phyloP scores from a whole-genome alignment of 2,329 filamentous ascomycete genomes.

The Arthroderma sp. region DNA sequence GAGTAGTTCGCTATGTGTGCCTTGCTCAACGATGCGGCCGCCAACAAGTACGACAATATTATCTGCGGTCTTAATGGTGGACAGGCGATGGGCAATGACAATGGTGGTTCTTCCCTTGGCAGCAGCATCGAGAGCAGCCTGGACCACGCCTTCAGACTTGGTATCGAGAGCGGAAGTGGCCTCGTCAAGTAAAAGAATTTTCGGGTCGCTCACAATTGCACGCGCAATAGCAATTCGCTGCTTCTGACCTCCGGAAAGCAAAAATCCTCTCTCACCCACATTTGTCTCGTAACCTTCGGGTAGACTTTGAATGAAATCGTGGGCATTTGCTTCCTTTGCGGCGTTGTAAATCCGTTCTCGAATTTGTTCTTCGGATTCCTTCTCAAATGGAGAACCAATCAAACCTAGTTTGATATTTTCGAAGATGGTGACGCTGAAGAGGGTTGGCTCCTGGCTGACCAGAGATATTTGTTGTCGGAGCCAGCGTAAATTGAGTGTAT shows the following conservation, averaged over 20 bases:
- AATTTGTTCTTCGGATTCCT: slow-evolving; percentile 53
- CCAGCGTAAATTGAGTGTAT: slow-evolving; percentile 75
- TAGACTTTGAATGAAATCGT: slow-evolving; percentile 72
- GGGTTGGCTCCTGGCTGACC: slow-evolving; percentile 82
- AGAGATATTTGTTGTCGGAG: slow-evolving; percentile 82
- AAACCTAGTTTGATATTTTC: slow-evolving; percentile 84
- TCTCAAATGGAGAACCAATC: slow-evolving; percentile 67
- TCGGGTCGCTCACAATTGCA: slow-evolving; percentile 80
- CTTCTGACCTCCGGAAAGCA: slow-evolving; percentile 89
- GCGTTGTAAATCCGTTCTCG: slow-evolving; percentile 62
- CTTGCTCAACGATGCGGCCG: slow-evolving; percentile 83
- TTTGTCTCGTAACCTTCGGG: slow-evolving; percentile 87
- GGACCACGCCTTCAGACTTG: slow-evolving; percentile 86
- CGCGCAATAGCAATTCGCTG: slow-evolving; percentile 91
- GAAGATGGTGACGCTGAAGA: slow-evolving; percentile 81
- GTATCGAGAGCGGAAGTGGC: slow-evolving; percentile 90
- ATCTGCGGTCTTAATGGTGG: slow-evolving; percentile 84
- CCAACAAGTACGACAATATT: slow-evolving; percentile 89
- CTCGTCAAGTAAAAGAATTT: slow-evolving; percentile 84
- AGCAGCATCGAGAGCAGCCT: slow-evolving; percentile 79
- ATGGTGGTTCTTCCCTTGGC: slow-evolving; percentile 83
- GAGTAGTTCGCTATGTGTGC: slow-evolving; percentile 69
- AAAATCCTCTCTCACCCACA: slow-evolving; percentile 87
- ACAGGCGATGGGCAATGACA: slow-evolving; percentile 87
- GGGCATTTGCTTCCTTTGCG: slow-evolving; percentile 81